A percentile compares a stretch with the other conserved stretches of the same genome.
These are phyloP conservation scores for Pyrenophora teres DNA, from an alignment of 2,329 filamentous ascomycete species.

Conservation along the genomic window DNA sequence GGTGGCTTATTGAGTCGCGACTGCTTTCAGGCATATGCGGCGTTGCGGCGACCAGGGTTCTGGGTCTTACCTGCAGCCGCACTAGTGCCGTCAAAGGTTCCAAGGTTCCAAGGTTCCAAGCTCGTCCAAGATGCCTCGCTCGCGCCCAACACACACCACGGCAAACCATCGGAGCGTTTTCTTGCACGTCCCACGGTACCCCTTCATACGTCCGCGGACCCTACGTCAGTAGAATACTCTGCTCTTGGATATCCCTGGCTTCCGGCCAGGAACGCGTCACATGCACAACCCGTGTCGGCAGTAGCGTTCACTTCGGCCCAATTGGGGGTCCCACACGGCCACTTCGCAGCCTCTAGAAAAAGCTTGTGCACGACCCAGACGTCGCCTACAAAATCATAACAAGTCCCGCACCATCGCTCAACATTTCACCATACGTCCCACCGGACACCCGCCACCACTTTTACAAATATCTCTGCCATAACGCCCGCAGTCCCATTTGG, in stretches of 20 bases:
- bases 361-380: constrained; percentile 11
- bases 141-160: too few species aligned
- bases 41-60: too few species aligned
- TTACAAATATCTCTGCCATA: constrained; percentile 25
- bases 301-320: constrained; percentile 11
- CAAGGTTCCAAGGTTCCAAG: neutral
- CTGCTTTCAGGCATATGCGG: neutral
- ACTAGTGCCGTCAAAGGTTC: neutral
- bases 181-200: neutral
- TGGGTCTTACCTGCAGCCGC: constrained; percentile 5
- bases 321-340: constrained; percentile 5
- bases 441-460: constrained; percentile 11
- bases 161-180: neutral
- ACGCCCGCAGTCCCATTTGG: constrained; percentile 1
- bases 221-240: neutral
- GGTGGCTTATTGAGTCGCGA: constrained; percentile 24
- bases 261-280: constrained; percentile 6
- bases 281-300: constrained; percentile 2
- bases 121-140: neutral
- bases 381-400: neutral
- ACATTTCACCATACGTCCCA: neutral
- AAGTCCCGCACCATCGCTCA: constrained; percentile 17
- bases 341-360: constrained; percentile 9
- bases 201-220: constrained; percentile 6
- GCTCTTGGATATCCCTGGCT: neutral